phyloP scores from a whole-genome alignment of 768 basidiomycete genomes.

The Sutorius australiensis region DNA sequence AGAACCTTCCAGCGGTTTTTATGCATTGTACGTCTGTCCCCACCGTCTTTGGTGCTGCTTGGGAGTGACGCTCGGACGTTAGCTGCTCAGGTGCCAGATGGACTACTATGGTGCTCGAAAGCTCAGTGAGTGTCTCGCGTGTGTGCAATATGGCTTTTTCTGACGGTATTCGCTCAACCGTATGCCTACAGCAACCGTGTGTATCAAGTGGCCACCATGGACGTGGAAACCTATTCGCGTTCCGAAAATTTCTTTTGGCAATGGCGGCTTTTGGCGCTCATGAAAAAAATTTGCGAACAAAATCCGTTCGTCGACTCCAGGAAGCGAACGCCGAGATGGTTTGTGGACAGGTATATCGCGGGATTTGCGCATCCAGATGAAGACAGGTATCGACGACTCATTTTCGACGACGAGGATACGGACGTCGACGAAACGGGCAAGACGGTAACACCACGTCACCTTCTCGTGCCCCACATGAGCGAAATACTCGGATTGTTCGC shows the following conservation, averaged over 20 bases:
- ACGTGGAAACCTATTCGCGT: conserved; percentile 37
- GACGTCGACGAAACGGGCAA: conserved; percentile 29
- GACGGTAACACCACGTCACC: conserved; percentile 35
- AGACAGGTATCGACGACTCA: conserved; percentile 32
- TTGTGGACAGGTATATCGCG: conserved; percentile 41
- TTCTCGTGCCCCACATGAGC: conserved; percentile 46
- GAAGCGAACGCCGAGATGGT: conserved; percentile 47
- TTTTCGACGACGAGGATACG: conserved; percentile 33
- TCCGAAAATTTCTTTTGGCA: conserved; percentile 51
- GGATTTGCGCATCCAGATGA: conserved; percentile 24
- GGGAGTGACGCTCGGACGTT: neutral
- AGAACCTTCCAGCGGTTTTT: conserved; percentile 38
- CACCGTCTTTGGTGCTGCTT: neutral
- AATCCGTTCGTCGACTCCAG: conserved; percentile 33
- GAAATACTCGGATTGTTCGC: conserved; percentile 52
- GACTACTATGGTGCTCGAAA: conserved; percentile 31
- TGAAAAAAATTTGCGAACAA: conserved; percentile 41
- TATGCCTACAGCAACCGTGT: conserved; percentile 34
- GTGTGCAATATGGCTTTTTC: neutral
- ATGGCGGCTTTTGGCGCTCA: conserved; percentile 45
- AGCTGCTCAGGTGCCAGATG: conserved; percentile 31
- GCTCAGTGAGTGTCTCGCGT: conserved; percentile 21
- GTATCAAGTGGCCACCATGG: conserved; percentile 46
- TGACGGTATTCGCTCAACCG: conserved; percentile 4
- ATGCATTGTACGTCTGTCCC: conserved; percentile 33